phyloP scores from a whole-genome alignment of 2,329 filamentous ascomycete species.

The Fusarium scirpi region DNA sequence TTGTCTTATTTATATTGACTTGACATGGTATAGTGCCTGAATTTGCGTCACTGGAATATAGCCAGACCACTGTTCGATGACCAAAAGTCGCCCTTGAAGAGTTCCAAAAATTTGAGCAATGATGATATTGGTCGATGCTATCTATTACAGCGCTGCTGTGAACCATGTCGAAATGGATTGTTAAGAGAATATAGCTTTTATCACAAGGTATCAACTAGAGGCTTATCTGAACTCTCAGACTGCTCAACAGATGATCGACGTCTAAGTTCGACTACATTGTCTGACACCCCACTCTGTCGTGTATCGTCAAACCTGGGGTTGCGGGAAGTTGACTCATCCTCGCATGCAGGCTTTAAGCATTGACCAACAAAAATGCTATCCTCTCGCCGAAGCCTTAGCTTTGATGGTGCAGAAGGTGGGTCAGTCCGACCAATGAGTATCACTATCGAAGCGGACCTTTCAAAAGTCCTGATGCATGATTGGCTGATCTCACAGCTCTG shows the following conservation, averaged over 20 bases:
- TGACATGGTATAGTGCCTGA: not conserved
- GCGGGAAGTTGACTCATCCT: slow-evolving; percentile 50
- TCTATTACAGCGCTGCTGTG: slow-evolving; percentile 1
- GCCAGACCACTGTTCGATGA: slow-evolving; percentile 10
- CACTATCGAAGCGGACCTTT: slow-evolving; percentile 13
- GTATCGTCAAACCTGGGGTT: slow-evolving; percentile 44
- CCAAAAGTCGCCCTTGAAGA: slow-evolving; percentile 6
- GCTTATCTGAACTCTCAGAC: not conserved
- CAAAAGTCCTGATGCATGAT: slow-evolving; percentile 33
- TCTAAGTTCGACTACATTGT: not conserved
- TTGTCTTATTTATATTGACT: not conserved
- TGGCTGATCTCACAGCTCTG: slow-evolving; percentile 39
- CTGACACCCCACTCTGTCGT: not conserved
- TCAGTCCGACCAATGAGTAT: slow-evolving; percentile 46
- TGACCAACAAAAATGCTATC: slow-evolving; percentile 49
- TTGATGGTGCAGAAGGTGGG: slow-evolving; percentile 47
- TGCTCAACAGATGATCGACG: not conserved
- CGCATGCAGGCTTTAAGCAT: slow-evolving; percentile 41
- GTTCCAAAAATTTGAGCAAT: not conserved
- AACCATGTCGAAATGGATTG: not conserved
- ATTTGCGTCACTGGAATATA: not conserved
- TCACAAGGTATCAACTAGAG: not conserved
- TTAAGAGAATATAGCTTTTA: not conserved
- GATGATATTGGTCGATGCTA: slow-evolving; percentile 2
- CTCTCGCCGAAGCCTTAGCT: slow-evolving; percentile 53